Evolutionary conservation across 345 rosid species (phyloP).

Genomic region (Corchorus capsularis): DNA sequence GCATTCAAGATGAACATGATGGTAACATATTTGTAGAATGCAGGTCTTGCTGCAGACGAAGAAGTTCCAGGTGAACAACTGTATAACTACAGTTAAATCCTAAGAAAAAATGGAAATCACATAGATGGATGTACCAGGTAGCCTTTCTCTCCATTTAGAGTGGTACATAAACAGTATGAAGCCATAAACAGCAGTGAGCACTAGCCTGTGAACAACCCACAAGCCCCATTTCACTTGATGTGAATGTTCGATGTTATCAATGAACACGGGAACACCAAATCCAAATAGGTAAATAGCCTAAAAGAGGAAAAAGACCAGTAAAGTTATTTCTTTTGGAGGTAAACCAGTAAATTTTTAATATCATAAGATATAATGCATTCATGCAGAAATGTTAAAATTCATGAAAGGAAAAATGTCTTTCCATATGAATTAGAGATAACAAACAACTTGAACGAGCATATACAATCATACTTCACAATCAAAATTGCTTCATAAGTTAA

Average conservation of each 20-base stretch:
- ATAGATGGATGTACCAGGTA: slow-evolving; percentile 59
- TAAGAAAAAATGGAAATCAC: neutral
- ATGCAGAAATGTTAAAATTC: neutral
- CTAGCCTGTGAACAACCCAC: slow-evolving; percentile 81
- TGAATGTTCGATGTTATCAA: slow-evolving; percentile 48
- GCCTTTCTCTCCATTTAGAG: slow-evolving; percentile 80
- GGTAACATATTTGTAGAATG: slow-evolving; percentile 72
- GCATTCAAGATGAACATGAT: slow-evolving; percentile 71
- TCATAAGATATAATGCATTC: neutral
- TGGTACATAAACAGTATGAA: slow-evolving; percentile 70
- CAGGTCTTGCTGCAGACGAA: slow-evolving; percentile 76
- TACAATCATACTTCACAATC: neutral
- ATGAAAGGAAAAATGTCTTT: neutral
- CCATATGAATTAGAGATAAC: neutral
- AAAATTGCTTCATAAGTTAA: too few species aligned
- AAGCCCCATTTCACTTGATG: slow-evolving; percentile 74
- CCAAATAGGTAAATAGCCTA: slow-evolving; percentile 79
- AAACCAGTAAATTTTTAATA: slow-evolving; percentile 10
- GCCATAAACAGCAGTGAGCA: slow-evolving; percentile 77
- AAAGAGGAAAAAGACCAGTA: slow-evolving; percentile 17
- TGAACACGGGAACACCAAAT: slow-evolving; percentile 78
- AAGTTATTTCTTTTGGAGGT: too few species aligned
- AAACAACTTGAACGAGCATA: neutral
- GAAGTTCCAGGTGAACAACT: slow-evolving; percentile 9
- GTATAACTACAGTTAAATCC: neutral